Percentiles rank a stretch among this genome's conserved stretches.
Conservation (phyloP, 129 eudicot species). For the Flaveria robusta region DNA sequence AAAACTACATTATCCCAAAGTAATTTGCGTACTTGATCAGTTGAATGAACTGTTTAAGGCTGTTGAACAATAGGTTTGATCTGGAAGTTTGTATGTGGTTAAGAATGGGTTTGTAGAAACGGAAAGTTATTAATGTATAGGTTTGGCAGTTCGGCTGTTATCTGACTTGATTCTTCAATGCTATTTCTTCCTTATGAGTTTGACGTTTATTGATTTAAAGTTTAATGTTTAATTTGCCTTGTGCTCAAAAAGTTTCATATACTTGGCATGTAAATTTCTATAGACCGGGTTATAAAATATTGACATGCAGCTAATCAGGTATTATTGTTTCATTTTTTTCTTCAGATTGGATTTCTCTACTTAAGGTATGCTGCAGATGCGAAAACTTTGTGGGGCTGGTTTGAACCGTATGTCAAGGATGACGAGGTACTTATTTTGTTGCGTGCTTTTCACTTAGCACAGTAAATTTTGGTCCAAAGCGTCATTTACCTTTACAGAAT, state of each 20-base stretch:
- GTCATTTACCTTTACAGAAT: neutral
- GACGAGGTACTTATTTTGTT: slow-evolving; percentile 65
- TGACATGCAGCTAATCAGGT: neutral
- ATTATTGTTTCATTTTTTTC: slow-evolving; percentile 9
- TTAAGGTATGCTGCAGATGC: slow-evolving; percentile 96
- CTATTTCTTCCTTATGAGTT: neutral
- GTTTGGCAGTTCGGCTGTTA: slow-evolving; percentile 2
- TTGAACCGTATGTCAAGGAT: slow-evolving; percentile 87
- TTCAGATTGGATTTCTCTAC: slow-evolving; percentile 92
- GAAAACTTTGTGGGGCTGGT: slow-evolving; percentile 93
- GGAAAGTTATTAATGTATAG: neutral
- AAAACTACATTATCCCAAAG: neutral
- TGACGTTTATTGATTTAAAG: neutral
- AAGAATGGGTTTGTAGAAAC: slow-evolving; percentile 13
- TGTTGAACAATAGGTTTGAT: neutral
- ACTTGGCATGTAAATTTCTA: neutral
- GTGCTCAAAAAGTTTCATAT: neutral
- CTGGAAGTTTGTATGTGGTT: neutral
- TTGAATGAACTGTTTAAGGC: neutral
- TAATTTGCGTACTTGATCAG: neutral
- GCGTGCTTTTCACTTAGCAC: neutral
- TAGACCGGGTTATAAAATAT: neutral
- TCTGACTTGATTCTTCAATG: slow-evolving; percentile 8
- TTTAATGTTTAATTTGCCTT: slow-evolving; percentile 5
- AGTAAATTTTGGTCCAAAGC: neutral